Percentiles rank a stretch among this genome's conserved stretches.
These are phyloP conservation scores for Staphylotrichum longicolle DNA, from an alignment of 495 filamentous ascomycete genomes.

Conservation along the genomic window DNA sequence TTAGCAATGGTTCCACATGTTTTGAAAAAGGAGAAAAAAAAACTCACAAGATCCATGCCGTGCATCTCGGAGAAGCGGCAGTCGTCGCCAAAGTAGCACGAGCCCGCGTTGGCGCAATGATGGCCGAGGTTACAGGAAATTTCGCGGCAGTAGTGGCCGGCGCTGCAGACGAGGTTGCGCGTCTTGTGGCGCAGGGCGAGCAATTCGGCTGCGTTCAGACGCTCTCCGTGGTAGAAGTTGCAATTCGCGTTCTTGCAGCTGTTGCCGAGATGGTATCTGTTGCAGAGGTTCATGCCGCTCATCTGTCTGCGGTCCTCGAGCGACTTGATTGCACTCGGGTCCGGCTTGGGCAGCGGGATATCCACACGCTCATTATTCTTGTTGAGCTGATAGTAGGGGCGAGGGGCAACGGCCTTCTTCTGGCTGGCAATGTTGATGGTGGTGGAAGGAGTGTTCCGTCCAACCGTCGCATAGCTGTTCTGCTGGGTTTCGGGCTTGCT, in stretches of 20 bases:
- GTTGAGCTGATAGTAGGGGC: slow-evolving; percentile 34
- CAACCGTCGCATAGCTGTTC: slow-evolving; percentile 26
- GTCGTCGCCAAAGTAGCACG: slow-evolving; percentile 25
- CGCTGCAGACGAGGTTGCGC: slow-evolving; percentile 28
- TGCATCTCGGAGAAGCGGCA: slow-evolving; percentile 36
- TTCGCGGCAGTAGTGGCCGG: slow-evolving; percentile 27
- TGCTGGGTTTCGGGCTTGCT: slow-evolving; percentile 11
- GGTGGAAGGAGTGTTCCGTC: slow-evolving; percentile 10
- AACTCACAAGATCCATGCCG: slow-evolving; percentile 36
- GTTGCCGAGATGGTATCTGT: slow-evolving; percentile 35
- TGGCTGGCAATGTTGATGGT: slow-evolving; percentile 29
- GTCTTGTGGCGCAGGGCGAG: slow-evolving; percentile 30
- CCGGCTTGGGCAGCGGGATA: slow-evolving; percentile 28
- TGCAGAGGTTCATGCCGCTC: slow-evolving; percentile 37
- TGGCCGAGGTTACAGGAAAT: slow-evolving; percentile 37
- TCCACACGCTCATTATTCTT: slow-evolving; percentile 36
- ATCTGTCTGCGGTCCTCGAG: slow-evolving; percentile 28
- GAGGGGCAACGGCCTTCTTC: slow-evolving; percentile 16
- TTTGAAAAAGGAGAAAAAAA: neutral
- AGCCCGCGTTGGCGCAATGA: slow-evolving; percentile 29
- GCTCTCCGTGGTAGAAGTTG: slow-evolving; percentile 35
- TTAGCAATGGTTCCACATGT: neutral
- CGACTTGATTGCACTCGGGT: slow-evolving; percentile 21
- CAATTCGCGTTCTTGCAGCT: slow-evolving; percentile 33
- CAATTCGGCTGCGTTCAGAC: slow-evolving; percentile 28